Percentiles rank a stretch among this genome's conserved stretches.
These are phyloP conservation scores for Casuarina equisetifolia DNA, from an alignment of 306 rosid genomes.

Conservation along the genomic window DNA sequence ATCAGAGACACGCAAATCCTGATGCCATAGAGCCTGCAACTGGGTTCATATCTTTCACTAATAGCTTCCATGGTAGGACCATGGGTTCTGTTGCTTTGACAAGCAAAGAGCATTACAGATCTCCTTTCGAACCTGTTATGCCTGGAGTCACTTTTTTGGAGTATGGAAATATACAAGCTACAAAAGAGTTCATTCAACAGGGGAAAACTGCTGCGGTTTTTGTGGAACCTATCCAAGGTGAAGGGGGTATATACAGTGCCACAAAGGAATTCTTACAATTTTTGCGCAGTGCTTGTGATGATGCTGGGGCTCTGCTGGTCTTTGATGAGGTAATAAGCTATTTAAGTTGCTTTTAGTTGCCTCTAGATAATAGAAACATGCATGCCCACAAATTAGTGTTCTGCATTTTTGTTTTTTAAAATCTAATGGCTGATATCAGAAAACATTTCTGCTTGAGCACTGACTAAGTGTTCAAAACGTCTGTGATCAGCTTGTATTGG, in stretches of 20 bases:
- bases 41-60: conserved; percentile 75
- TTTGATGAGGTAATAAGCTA: conserved; percentile 73
- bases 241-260: conserved; percentile 88
- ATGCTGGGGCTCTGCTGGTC: conserved; percentile 73
- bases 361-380: not conserved
- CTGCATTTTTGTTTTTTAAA: not conserved
- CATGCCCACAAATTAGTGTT: not conserved
- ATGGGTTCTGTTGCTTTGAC: conserved; percentile 95
- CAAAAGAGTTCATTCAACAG: conserved; percentile 50
- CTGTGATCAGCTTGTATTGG: not conserved
- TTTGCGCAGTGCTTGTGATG: conserved; percentile 76
- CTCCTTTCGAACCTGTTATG: conserved; percentile 95
- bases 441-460: not conserved
- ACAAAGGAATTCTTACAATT: conserved; percentile 78
- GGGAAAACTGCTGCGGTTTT: conserved; percentile 84
- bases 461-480: not conserved
- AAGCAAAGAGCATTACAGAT: conserved; percentile 81
- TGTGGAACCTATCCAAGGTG: conserved; percentile 96
- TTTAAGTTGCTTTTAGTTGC: conserved; percentile 6
- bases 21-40: conserved; percentile 55
- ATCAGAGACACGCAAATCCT: conserved; percentile 57
- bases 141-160: conserved; percentile 87
- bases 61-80: conserved; percentile 92
- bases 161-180: conserved; percentile 73
- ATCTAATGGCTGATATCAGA: not conserved